These are phyloP conservation scores for Acanthamoeba rhysodes DNA, from an alignment of 208 protist genomes.

Conservation along the genomic window DNA sequence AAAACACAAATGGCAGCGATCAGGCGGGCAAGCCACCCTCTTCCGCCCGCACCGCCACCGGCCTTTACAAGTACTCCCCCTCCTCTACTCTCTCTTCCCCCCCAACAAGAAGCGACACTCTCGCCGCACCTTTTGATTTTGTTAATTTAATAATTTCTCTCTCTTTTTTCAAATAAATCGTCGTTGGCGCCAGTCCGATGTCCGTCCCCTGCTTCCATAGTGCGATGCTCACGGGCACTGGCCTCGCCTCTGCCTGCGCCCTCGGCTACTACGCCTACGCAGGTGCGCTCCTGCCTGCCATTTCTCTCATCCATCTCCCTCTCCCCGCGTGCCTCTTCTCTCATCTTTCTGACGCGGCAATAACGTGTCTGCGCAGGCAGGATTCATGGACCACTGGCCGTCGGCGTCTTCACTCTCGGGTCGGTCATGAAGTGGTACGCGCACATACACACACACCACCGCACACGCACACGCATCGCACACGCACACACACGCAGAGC, in stretches of 20 bases:
- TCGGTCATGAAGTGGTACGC: constrained; percentile 14
- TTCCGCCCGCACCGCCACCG: too few relatives aligned
- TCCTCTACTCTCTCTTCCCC: too few relatives aligned
- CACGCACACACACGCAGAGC: too few relatives aligned
- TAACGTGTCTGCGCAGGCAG: not conserved
- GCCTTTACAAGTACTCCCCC: too few relatives aligned
- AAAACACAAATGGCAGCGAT: too few relatives aligned
- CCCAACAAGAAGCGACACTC: too few relatives aligned
- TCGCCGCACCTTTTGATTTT: too few relatives aligned
- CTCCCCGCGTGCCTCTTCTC: not conserved
- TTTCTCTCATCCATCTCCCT: not conserved
- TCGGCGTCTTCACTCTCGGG: not conserved
- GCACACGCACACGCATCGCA: not conserved
- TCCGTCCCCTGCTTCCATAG: not conserved
- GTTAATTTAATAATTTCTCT: too few relatives aligned
- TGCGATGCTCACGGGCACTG: not conserved
- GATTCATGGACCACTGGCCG: not conserved
- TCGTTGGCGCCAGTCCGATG: not conserved
- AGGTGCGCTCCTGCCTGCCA: not conserved
- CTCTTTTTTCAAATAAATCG: too few relatives aligned
- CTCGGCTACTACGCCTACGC: not conserved
- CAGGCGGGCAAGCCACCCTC: too few relatives aligned
- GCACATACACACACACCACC: too few relatives aligned
- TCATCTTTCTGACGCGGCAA: not conserved
- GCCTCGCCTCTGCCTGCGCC: not conserved